Evolutionary conservation across 352 stramenopile species (phyloP).

Genomic region (Elongisporangium prolatum): DNA sequence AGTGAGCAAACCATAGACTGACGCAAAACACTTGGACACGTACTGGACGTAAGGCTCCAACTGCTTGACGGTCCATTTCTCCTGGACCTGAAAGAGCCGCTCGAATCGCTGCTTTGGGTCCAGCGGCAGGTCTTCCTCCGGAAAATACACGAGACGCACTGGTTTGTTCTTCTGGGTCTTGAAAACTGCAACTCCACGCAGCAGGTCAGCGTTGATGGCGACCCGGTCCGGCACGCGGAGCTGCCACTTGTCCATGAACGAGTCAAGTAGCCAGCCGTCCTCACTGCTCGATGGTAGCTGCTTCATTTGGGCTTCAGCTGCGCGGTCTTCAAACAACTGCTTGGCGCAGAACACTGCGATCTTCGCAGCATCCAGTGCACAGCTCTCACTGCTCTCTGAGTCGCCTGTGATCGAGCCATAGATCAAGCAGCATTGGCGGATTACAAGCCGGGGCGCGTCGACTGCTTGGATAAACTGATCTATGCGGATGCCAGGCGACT

Average conservation of each 20-base stretch:
- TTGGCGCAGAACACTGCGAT: slow-evolving; percentile 70
- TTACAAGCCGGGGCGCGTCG: slow-evolving; percentile 11
- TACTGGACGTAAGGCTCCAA: slow-evolving; percentile 82
- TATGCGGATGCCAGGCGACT: slow-evolving; percentile 32
- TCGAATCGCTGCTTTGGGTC: slow-evolving; percentile 78
- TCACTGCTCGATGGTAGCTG: slow-evolving; percentile 12
- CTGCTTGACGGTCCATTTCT: slow-evolving; percentile 81
- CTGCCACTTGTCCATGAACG: slow-evolving; percentile 84
- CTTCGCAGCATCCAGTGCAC: slow-evolving; percentile 49
- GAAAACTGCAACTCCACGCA: slow-evolving; percentile 55
- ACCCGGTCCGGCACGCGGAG: slow-evolving; percentile 67
- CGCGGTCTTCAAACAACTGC: slow-evolving; percentile 66
- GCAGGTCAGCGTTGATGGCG: slow-evolving; percentile 53
- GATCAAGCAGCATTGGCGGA: slow-evolving; percentile 68
- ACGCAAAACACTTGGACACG: slow-evolving; percentile 6
- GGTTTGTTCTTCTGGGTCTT: slow-evolving; percentile 39
- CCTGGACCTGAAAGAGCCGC: slow-evolving; percentile 69
- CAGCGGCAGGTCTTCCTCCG: slow-evolving; percentile 52
- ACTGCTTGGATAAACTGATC: slow-evolving; percentile 25
- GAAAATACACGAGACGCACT: slow-evolving; percentile 57
- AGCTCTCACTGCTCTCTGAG: slow-evolving; percentile 21
- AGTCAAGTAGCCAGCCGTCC: slow-evolving; percentile 44
- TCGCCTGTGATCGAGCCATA: slow-evolving; percentile 33
- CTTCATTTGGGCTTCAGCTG: slow-evolving; percentile 30
- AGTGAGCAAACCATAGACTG: slow-evolving; percentile 4